These are phyloP conservation scores for Ambrosia trifida DNA, from an alignment of 129 eudicot species.

Conservation along the genomic window DNA sequence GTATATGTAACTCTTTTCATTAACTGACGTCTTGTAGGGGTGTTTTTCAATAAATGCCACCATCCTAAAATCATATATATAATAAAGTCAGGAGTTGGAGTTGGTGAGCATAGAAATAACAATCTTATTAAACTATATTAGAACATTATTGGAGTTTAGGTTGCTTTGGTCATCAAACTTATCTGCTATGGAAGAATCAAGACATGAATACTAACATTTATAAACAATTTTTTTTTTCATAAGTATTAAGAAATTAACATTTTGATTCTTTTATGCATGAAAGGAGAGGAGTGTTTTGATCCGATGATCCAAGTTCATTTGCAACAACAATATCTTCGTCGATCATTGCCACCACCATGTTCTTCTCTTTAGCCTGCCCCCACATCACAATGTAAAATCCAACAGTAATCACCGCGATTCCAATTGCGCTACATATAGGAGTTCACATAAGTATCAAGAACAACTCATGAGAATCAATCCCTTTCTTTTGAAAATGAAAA, in stretches of 20 bases:
- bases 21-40: no score
- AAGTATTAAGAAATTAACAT: neutral
- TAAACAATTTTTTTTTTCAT: no score
- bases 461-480: neutral
- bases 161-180: no score
- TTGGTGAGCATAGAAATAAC: no score
- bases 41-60: no score
- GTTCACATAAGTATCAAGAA: neutral
- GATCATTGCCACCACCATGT: neutral
- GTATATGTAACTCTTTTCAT: no score
- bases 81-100: no score
- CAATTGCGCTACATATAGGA: conserved; percentile 27
- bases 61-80: no score
- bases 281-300: conserved; percentile 24
- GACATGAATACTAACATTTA: no score
- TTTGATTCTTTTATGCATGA: conserved; percentile 15
- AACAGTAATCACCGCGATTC: conserved; percentile 13
- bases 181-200: no score
- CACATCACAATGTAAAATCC: conserved; percentile 34
- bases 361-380: conserved; percentile 31
- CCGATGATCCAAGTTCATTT: conserved; percentile 22
- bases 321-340: neutral
- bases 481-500: neutral
- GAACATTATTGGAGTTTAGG: no score
- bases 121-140: no score